These are phyloP conservation scores for Fusarium poae DNA, from an alignment of 2,329 filamentous ascomycete genomes.

Conservation along the genomic window DNA sequence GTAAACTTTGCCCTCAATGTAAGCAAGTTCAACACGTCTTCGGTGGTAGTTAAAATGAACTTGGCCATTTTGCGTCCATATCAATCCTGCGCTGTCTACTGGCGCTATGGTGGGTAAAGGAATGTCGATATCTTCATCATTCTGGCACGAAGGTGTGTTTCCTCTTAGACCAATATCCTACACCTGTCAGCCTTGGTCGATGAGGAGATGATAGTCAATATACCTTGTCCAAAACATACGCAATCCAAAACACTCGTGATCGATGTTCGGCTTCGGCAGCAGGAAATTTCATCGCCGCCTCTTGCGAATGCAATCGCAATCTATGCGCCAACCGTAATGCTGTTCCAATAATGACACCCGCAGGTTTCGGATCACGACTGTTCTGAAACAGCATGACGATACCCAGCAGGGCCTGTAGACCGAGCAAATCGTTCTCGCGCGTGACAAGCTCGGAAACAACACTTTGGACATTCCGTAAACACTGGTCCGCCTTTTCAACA, in stretches of 20 bases:
- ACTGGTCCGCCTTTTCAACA: constrained; percentile 47
- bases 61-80: constrained; percentile 54
- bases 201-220: fast-evolving
- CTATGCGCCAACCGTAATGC: constrained; percentile 57
- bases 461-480: constrained; percentile 56
- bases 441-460: constrained; percentile 56
- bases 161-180: constrained; percentile 54
- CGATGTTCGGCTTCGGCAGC: constrained; percentile 53
- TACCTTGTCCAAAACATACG: constrained; percentile 58
- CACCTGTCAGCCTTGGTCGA: neutral
- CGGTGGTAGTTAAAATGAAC: constrained; percentile 56
- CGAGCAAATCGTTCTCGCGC: constrained; percentile 55
- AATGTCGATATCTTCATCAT: constrained; percentile 58
- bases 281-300: constrained; percentile 42
- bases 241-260: constrained; percentile 58
- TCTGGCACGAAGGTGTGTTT: constrained; percentile 55
- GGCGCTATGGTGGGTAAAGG: constrained; percentile 52
- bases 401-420: constrained; percentile 56
- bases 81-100: constrained; percentile 51
- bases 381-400: constrained; percentile 56
- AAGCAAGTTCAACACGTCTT: constrained; percentile 56
- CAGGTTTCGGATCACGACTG: constrained; percentile 54
- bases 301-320: constrained; percentile 53
- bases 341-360: constrained; percentile 56
- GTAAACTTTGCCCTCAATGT: constrained; percentile 58